Percentiles rank a stretch among this genome's conserved stretches.
Evolutionary conservation across 2,329 filamentous ascomycete genomes (phyloP).

Genomic region (Nakataea oryzae): DNA sequence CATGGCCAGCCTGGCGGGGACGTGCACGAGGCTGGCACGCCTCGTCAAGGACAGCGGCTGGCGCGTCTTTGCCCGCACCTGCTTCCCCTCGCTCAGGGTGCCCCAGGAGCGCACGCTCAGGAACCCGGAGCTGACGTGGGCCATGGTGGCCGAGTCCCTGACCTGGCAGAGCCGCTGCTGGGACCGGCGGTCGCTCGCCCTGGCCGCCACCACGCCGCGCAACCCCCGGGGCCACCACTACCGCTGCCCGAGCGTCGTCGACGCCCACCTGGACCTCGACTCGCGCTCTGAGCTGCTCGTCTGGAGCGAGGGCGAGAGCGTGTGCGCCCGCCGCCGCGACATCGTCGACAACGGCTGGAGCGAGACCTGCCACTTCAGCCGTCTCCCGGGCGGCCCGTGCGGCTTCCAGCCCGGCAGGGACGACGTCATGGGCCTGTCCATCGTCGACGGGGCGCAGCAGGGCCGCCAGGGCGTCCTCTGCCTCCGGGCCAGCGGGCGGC

Average conservation of each 20-base stretch:
- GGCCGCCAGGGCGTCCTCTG: slow-evolving; percentile 26
- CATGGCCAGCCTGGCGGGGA: slow-evolving; percentile 27
- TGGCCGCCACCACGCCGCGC: slow-evolving; percentile 21
- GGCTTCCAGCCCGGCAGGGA: slow-evolving; percentile 33
- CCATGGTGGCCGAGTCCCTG: slow-evolving; percentile 29
- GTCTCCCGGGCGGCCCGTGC: slow-evolving; percentile 23
- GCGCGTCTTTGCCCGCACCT: slow-evolving; percentile 34
- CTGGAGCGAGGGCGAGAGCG: slow-evolving; percentile 40
- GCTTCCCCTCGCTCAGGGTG: slow-evolving; percentile 30
- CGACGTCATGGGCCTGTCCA: slow-evolving; percentile 36
- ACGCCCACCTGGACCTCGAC: slow-evolving; percentile 26
- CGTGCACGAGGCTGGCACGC: slow-evolving; percentile 26
- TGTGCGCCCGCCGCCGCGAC: slow-evolving; percentile 30
- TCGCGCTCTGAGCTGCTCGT: slow-evolving; percentile 34
- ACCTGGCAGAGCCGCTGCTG: slow-evolving; percentile 42
- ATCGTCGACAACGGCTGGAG: slow-evolving; percentile 7
- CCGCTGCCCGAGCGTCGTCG: slow-evolving; percentile 34
- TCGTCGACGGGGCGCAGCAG: slow-evolving; percentile 22
- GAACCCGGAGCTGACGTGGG: slow-evolving; percentile 19
- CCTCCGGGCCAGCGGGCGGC: slow-evolving; percentile 37
- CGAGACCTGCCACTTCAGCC: slow-evolving; percentile 22
- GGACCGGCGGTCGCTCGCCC: slow-evolving; percentile 34
- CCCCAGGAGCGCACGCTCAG: slow-evolving; percentile 12
- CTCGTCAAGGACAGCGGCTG: slow-evolving; percentile 33
- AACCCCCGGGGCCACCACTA: slow-evolving; percentile 11